Percentiles rank a stretch among this genome's conserved stretches.
Conservation (phyloP, 2,329 filamentous ascomycete genomes). For the Diaporthe citrichinensis region DNA sequence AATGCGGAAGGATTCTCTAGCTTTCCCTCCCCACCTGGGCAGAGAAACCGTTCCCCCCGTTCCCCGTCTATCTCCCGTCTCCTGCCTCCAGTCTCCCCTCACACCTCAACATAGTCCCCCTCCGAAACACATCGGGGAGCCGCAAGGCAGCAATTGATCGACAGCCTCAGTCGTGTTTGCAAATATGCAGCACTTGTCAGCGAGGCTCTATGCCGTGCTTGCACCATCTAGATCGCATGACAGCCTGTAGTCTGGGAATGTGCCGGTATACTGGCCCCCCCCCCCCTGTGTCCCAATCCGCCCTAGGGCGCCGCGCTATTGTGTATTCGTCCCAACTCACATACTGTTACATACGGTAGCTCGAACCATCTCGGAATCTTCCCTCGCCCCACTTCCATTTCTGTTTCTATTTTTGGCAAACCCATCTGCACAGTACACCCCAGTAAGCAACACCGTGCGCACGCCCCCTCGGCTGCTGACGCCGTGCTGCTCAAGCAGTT, state of each 20-base stretch:
- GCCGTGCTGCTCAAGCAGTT: not conserved
- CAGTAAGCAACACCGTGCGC: not conserved
- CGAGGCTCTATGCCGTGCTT: not conserved
- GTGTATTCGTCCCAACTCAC: not conserved
- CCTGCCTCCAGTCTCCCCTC: not conserved
- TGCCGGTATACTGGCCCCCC: not conserved
- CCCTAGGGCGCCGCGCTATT: not conserved
- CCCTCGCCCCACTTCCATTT: not conserved
- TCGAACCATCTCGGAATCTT: conserved; percentile 30
- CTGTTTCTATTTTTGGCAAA: conserved; percentile 29
- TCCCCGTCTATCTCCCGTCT: not conserved
- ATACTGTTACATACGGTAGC: not conserved
- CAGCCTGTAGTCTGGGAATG: not conserved
- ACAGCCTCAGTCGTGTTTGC: not conserved
- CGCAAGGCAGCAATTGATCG: not conserved
- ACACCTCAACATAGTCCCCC: not conserved
- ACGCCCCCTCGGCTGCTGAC: conserved; percentile 8
- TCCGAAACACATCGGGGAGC: not conserved
- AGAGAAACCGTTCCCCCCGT: not conserved
- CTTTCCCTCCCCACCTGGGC: conserved; percentile 5
- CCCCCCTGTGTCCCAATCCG: not conserved
- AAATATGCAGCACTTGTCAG: not conserved
- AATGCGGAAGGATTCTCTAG: conserved; percentile 39
- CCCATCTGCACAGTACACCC: not conserved
- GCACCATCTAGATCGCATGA: not conserved